phyloP scores from a whole-genome alignment of 2,329 filamentous ascomycete species.

The Fusarium algeriense region DNA sequence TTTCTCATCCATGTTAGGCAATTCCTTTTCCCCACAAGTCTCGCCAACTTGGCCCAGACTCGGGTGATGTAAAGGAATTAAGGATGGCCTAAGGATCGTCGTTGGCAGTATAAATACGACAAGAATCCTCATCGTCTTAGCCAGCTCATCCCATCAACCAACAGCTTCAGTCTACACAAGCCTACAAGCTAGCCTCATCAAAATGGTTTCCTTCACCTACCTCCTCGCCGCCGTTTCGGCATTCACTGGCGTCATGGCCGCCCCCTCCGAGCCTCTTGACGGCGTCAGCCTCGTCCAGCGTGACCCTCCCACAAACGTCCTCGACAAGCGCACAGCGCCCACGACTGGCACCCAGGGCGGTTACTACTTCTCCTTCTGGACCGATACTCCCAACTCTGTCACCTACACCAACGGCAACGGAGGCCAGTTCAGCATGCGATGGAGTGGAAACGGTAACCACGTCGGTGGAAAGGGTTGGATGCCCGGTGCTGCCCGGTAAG shows the following conservation, averaged over 20 bases:
- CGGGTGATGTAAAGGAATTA: not conserved
- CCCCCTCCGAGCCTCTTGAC: slow-evolving; percentile 22
- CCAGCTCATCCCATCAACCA: not conserved
- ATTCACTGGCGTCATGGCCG: slow-evolving; percentile 35
- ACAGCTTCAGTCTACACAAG: not conserved
- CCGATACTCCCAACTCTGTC: slow-evolving; percentile 58
- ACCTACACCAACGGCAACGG: slow-evolving; percentile 59
- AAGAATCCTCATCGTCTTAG: not conserved
- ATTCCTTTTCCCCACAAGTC: slow-evolving; percentile 13
- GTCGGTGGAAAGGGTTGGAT: slow-evolving; percentile 48
- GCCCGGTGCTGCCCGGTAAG: slow-evolving; percentile 49
- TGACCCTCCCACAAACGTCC: slow-evolving; percentile 22
- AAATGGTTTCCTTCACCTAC: slow-evolving; percentile 43
- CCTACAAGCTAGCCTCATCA: not conserved
- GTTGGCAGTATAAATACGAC: slow-evolving; percentile 29
- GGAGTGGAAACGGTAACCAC: slow-evolving; percentile 53
- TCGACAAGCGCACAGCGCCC: slow-evolving; percentile 51
- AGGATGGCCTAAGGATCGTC: not conserved
- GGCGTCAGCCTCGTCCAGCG: not conserved
- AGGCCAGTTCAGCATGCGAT: slow-evolving; percentile 59
- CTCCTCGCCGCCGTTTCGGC: slow-evolving; percentile 38
- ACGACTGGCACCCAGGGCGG: slow-evolving; percentile 55
- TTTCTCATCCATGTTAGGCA: not conserved
- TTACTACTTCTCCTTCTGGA: slow-evolving; percentile 63
- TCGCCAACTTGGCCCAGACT: not conserved